Percentiles rank a stretch among this genome's conserved stretches.
Evolutionary conservation across 768 basidiomycete genomes (phyloP).

Genomic region (Antrodiella citrinella): DNA sequence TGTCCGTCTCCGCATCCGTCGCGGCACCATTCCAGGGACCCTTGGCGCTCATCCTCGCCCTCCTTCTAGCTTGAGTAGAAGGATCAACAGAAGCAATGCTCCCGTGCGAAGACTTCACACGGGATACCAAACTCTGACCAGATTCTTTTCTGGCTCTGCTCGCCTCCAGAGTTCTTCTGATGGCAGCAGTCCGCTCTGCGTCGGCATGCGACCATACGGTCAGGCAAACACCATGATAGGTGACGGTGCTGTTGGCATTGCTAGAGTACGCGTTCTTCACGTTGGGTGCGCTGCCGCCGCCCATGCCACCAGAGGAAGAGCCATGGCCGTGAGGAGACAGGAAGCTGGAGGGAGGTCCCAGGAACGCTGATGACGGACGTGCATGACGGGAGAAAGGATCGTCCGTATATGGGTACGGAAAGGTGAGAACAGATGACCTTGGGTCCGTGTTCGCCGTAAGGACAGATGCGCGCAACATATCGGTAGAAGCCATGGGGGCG

Average conservation of each 20-base stretch:
- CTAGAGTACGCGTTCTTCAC: neutral
- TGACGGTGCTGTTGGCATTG: conserved; percentile 38
- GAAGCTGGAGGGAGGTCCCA: conserved; percentile 61
- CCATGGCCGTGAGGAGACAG: conserved; percentile 31
- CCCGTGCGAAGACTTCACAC: conserved; percentile 46
- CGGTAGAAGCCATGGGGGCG: conserved; percentile 64
- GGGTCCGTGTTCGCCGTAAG: conserved; percentile 43
- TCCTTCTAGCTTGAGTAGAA: conserved; percentile 46
- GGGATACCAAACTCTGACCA: conserved; percentile 57
- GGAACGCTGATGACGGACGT: conserved; percentile 71
- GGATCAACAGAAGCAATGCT: conserved; percentile 41
- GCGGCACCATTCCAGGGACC: conserved; percentile 62
- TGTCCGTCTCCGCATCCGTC: conserved; percentile 63
- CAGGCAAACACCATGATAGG: conserved; percentile 87
- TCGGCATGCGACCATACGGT: conserved; percentile 97
- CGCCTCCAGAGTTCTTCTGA: conserved; percentile 75
- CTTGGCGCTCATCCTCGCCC: conserved; percentile 48
- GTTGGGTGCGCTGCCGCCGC: conserved; percentile 10
- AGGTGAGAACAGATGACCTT: conserved; percentile 56
- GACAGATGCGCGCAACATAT: conserved; percentile 68
- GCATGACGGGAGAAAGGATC: conserved; percentile 59
- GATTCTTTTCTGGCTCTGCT: conserved; percentile 74
- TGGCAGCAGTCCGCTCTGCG: conserved; percentile 75
- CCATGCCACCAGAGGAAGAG: conserved; percentile 17
- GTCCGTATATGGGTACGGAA: conserved; percentile 65